These are phyloP conservation scores for Nannochloropsis gaditana DNA, from an alignment of 108 stramenopile species.

Conservation along the genomic window DNA sequence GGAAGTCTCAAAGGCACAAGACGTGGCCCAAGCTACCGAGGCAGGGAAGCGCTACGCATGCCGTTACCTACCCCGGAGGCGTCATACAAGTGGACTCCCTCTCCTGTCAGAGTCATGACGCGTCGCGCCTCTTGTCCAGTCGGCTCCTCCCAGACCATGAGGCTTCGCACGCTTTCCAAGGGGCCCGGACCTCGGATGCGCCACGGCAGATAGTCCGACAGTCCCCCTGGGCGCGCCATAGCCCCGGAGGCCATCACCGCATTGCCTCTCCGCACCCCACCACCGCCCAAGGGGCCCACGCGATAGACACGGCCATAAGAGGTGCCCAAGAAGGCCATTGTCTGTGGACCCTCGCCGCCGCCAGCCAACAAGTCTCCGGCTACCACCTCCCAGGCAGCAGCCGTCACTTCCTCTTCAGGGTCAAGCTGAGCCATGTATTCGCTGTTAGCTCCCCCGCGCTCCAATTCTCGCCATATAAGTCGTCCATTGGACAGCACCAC, in stretches of 20 bases:
- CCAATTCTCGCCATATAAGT: background rate
- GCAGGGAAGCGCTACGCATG: too few relatives aligned
- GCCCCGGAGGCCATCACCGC: background rate
- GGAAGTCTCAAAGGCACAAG: background rate
- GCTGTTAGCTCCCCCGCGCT: background rate
- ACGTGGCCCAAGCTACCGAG: background rate
- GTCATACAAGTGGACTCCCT: background rate
- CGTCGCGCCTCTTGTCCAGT: background rate
- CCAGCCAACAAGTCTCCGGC: background rate
- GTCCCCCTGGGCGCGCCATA: background rate
- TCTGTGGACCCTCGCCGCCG: background rate
- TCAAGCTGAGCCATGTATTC: slow-evolving; percentile 14
- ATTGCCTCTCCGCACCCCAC: background rate
- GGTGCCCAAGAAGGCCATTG: background rate
- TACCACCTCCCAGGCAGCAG: slow-evolving; percentile 9
- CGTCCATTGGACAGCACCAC: slow-evolving; percentile 2
- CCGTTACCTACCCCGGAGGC: background rate
- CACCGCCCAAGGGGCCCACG: background rate
- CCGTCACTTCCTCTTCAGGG: background rate
- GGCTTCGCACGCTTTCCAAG: background rate
- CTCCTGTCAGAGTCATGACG: background rate
- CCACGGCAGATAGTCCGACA: slow-evolving; percentile 12
- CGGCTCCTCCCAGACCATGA: background rate
- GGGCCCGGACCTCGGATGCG: background rate
- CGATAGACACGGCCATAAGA: background rate